Conservation (phyloP, 768 basidiomycete species). For the Pleurotus citrinopileatus region DNA sequence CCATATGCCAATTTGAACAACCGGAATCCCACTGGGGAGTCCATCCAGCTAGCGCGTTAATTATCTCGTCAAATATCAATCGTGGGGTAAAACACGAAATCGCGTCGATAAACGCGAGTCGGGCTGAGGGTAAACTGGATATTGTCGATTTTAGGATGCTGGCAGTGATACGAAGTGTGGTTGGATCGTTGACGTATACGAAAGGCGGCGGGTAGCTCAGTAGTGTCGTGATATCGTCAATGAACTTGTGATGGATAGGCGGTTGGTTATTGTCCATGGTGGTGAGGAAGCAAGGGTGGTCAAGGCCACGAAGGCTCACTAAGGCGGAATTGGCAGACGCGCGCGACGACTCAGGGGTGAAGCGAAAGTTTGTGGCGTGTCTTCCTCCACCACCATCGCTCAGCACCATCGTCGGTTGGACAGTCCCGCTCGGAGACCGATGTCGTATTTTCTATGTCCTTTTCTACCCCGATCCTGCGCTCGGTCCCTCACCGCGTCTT, state of each 20-base stretch:
- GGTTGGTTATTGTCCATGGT: neutral
- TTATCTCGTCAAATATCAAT: constrained; percentile 61
- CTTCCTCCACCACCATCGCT: no score
- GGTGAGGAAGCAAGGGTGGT: neutral
- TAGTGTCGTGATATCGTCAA: constrained; percentile 31
- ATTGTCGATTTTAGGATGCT: constrained; percentile 30
- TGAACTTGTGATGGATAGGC: constrained; percentile 17
- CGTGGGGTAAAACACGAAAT: constrained; percentile 60
- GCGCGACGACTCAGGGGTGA: no score
- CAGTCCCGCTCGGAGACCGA: no score
- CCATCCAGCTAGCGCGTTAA: constrained; percentile 61
- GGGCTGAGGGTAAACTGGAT: neutral
- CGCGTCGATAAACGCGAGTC: constrained; percentile 50
- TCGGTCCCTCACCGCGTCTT: neutral
- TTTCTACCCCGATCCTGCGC: neutral
- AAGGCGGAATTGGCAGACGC: no score
- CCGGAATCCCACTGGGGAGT: constrained; percentile 57
- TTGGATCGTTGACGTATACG: constrained; percentile 63
- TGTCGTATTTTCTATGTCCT: neutral
- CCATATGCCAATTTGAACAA: constrained; percentile 54
- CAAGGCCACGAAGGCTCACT: no score
- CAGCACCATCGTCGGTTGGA: no score
- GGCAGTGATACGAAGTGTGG: constrained; percentile 43
- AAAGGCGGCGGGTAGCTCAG: constrained; percentile 56
- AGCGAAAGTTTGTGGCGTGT: no score